Base-by-base conservation (phyloP, 805 yeast genomes). In the Ogataea nonfermentans region DNA sequence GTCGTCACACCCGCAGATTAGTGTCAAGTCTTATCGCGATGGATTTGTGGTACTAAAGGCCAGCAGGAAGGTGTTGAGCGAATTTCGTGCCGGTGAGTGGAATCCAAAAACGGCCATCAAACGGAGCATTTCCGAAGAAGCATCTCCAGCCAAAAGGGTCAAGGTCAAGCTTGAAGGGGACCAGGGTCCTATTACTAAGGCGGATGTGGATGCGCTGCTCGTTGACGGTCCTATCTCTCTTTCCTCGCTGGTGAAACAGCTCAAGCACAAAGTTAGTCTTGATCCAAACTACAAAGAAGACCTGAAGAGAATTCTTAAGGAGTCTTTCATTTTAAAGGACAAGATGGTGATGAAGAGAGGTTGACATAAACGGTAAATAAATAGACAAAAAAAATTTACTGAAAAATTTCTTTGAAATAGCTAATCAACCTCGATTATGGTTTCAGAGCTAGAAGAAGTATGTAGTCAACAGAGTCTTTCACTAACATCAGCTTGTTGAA, bases 61-160 rank as follows among this genome's bases (percentile, higher is more conserved):
- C 1, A 78, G 84, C 6, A 70, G 75, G 10, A 68, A 70, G 26
- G 68, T 84, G 11, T 68, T 90, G 43, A 59, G 65, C 12, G 74
- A 74, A 25, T 88, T 89, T 65, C 93, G 93, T 2, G 65, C 59
- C 13, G 95, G 95, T 19, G 85, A 79, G 38, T 90, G 96, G 96
- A 82, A 82, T 61, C 91, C 96, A 15, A 57, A 60, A 24, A 46
- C 74, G 59, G 49, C 69, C 51, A 36, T 58, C 48, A 47, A 59
- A 59, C 39, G 65, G 51, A 29, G 52, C 42, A 15, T 44, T 4
- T 39, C 48, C 8, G 51, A 43, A 9, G 53, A 46, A 1, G 31
- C 33, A 34, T 12, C 52, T 44, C 6, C 53, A 40, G 19, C 48
- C 56, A 68, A 64, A 43, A 65, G 61, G 45, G 40, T 58, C 40